phyloP scores from a whole-genome alignment of 768 basidiomycete genomes.

The Termitomyces sp. region DNA sequence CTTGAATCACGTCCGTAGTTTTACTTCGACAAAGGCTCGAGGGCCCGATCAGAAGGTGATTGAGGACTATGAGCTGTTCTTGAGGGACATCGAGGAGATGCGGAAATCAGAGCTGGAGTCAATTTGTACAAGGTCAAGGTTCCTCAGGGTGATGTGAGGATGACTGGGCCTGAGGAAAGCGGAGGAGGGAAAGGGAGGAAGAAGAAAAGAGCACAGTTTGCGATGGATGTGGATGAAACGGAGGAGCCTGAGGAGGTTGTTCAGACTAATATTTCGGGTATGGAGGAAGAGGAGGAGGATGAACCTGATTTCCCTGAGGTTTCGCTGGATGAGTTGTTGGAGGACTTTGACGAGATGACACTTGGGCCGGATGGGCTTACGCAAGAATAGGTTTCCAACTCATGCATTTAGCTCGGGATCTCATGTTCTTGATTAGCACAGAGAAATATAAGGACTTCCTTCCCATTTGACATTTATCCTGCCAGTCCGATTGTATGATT shows the following conservation, averaged over 20 bases:
- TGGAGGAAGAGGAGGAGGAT: conserved; percentile 49
- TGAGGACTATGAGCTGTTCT: conserved; percentile 94
- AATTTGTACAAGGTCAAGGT: conserved; percentile 72
- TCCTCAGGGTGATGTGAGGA: conserved; percentile 33
- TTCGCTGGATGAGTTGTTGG: conserved; percentile 77
- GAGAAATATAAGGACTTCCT: background rate
- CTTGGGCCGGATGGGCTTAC: conserved; percentile 38
- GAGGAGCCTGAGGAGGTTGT: conserved; percentile 21
- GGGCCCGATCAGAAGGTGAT: conserved; percentile 96
- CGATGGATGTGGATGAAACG: conserved; percentile 66
- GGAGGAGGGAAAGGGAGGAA: conserved; percentile 23
- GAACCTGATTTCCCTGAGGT: conserved; percentile 90
- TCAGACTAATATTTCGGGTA: conserved; percentile 15
- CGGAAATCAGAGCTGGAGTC: conserved; percentile 79
- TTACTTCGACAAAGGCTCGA: no score
- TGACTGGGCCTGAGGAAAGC: conserved; percentile 37
- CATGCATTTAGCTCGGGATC: background rate
- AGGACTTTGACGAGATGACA: conserved; percentile 90
- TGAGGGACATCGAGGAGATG: conserved; percentile 94
- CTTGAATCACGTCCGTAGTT: no score
- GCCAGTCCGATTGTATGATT: no score
- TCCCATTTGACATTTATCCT: no score
- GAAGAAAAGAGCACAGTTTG: conserved; percentile 39
- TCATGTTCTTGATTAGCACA: background rate
- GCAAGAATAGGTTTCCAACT: conserved; percentile 6